Percentiles rank a stretch among this genome's conserved stretches.
phyloP scores from a whole-genome alignment of 163 green algal species.

The Scenedesmus sp. region DNA sequence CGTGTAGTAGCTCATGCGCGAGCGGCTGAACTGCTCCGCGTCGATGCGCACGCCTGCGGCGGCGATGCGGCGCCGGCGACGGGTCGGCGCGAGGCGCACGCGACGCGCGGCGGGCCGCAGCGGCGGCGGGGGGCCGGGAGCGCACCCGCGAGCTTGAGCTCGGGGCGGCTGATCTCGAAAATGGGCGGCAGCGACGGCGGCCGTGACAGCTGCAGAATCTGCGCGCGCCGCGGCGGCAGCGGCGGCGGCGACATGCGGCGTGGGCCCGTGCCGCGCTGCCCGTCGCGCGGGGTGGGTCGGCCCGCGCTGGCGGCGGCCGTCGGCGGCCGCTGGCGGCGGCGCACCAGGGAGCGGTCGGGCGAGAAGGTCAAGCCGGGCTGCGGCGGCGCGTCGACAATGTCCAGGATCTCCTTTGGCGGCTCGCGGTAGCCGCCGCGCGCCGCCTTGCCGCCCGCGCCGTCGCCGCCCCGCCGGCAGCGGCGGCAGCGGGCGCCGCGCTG shows the following conservation, averaged over 20 bases:
- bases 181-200: constrained; percentile 83
- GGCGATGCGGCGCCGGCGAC: neutral
- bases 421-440: constrained; percentile 80
- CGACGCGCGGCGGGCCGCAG: neutral
- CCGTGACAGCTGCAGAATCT: constrained; percentile 77
- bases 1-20: constrained; percentile 86
- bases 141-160: constrained; percentile 93
- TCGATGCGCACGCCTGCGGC: constrained; percentile 91
- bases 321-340: no score
- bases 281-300: no score
- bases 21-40: constrained; percentile 75
- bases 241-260: neutral
- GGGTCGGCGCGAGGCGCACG: neutral
- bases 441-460: no score
- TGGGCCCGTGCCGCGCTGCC: no score
- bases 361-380: constrained; percentile 91
- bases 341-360: constrained; percentile 74
- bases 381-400: constrained; percentile 89
- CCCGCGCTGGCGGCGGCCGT: no score
- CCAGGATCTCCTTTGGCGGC: constrained; percentile 85
- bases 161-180: constrained; percentile 86
- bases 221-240: neutral
- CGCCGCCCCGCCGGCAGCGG: no score
- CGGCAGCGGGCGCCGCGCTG: no score
- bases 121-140: neutral